Percentiles rank a stretch among this genome's conserved stretches.
Evolutionary conservation across 2,329 filamentous ascomycete species (phyloP).

Genomic region (Fusarium sp.): DNA sequence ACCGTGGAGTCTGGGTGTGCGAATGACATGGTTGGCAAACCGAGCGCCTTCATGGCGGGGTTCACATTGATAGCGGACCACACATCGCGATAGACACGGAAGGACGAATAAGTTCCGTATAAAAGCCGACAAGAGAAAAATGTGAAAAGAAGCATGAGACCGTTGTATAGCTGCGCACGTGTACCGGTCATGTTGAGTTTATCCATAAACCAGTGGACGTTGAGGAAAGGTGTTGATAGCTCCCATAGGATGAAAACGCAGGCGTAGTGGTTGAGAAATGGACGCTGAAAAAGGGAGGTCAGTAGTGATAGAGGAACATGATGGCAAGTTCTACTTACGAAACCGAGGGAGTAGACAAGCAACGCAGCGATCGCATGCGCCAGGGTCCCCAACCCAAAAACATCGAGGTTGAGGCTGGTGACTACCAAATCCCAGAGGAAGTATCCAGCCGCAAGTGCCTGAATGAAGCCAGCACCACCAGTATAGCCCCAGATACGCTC

Average conservation of each 20-base stretch:
- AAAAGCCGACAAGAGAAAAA: conserved; percentile 84
- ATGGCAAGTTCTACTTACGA: conserved; percentile 67
- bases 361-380: conserved; percentile 82
- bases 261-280: conserved; percentile 87
- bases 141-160: conserved; percentile 75
- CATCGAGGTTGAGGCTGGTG: conserved; percentile 73
- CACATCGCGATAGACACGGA: conserved; percentile 77
- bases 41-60: conserved; percentile 49
- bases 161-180: conserved; percentile 80
- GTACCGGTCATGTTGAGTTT: conserved; percentile 85
- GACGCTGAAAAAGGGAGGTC: conserved; percentile 66
- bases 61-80: conserved; percentile 63
- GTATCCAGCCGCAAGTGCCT: conserved; percentile 82
- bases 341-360: conserved; percentile 80
- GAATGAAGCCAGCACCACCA: conserved; percentile 77
- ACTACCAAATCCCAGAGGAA: conserved; percentile 86
- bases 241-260: conserved; percentile 88
- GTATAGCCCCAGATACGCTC: conserved; percentile 84
- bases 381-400: conserved; percentile 82
- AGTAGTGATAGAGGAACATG: background rate
- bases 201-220: conserved; percentile 93
- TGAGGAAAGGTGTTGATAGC: conserved; percentile 85
- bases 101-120: conserved; percentile 81
- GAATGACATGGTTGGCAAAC: conserved; percentile 55
- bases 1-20: conserved; percentile 64